Evolutionary conservation across 805 yeast species (phyloP), one percentile per base, ranked within the genome.

Genomic region (Wickerhamiella kurtzmanii): DNA sequence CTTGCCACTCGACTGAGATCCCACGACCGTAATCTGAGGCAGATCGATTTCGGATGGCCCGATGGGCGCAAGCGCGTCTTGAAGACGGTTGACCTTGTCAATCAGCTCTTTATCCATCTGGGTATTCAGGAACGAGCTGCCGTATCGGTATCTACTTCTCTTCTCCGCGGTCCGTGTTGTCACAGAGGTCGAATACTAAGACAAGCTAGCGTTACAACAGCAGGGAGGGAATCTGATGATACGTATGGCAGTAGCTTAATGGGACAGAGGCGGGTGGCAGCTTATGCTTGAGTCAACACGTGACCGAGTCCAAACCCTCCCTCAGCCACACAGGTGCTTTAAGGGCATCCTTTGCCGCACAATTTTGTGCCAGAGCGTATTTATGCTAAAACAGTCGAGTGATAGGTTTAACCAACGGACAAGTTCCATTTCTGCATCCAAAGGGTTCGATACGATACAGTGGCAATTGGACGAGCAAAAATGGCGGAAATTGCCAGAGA

Each of bases 11-110:
- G 94, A 83, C 63, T 85, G 95, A 3, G 94, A 84, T 37, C 95
- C 95, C 41, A 85, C 95, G 19, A 85, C 95, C n/a, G 95, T 85
- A 60, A 86, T 86, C 64, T 86, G 95, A 15, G 95, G 95, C 54
- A 86, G 72, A 64, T 86, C 95, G 46, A 86, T 86, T 13, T 95
- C 94, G n/a, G 92, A 82, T 22, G 88, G 88, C 20, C 96, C 97
- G 40, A 89, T 73, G 9, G 96, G 94, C 22, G 96, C 95, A 61
- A 92, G 75, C n/a, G 95, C 98, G 64, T 89, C 97, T 68, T 88
- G 94, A 49, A 85, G 74, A 64, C 81, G 81, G 70, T 85, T 85
- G 59, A 85, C 85, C 35, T 92, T 82, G 45, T 82, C 75, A 59
- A 85, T 85, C 54, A 81, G 72, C 17, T 75, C 64, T 65, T 79